Base-by-base conservation (phyloP, 225 moss, liverwort and hornwort genomes). In the Lunularia cruciata region DNA sequence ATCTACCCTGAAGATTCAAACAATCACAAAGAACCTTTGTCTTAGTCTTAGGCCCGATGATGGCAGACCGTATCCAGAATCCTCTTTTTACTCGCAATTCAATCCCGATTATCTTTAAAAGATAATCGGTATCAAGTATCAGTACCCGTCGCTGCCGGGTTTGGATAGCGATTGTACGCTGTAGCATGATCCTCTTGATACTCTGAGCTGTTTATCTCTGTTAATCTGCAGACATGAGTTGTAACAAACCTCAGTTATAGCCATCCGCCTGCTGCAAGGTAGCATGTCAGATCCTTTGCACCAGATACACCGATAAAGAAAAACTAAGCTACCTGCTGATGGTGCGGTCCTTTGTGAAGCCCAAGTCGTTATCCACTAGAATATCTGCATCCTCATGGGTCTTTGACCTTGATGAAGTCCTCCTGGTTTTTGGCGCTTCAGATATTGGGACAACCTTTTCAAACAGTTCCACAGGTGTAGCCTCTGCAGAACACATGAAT, bases 261-360 rank as follows among this genome's bases (percentile, higher is more conserved):
- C 14, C 11, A 43, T 43, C 12, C 12, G 1, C 11, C 3, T 43
- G 16, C 12, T 43, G 43, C 43, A 43, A 43, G 5, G 16, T 16
- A 43, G 43, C 5, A 43, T 10, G 43, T 43, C 16, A 4, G 15
- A n/a, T n/a, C n/a, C n/a, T n/a, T n/a, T n/a, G n/a, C n/a, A n/a
- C n/a, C n/a, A n/a, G n/a, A n/a, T 31, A 38, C 1, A 14, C 18
- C 43, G 28, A 14, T 7, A 23, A 1, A 14, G 20, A 15, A 42
- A 27, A 33, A 46, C 15, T 8, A 38, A 22, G 19, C 36, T 39
- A 90, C 90, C 92, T 94, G 88, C 93, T 94, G 68, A 89, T 84
- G 4, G 88, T 89, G 70, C 93, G 90, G 63, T 90, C 93, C 69
- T 94, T 94, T 31, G 88, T 86, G 59, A 94, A 90, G 11, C 93